Conservation (phyloP, 2,329 filamentous ascomycete genomes). For the Pseudogymnoascus sp. region DNA sequence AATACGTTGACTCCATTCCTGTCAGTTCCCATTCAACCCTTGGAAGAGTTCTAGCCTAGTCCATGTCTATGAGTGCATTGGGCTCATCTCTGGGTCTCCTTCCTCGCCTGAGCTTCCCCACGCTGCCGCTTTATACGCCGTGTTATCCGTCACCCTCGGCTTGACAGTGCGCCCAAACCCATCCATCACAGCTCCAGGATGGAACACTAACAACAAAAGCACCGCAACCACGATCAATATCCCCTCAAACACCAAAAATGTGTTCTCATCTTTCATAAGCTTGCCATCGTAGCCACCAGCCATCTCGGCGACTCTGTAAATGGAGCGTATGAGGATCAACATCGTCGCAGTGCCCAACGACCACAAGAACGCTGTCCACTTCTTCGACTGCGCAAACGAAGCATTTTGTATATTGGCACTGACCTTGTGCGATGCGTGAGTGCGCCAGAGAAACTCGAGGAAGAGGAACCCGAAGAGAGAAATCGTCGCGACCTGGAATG, state of each 20-base stretch:
- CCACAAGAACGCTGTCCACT: not conserved
- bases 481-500: conserved; percentile 51
- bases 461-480: conserved; percentile 43
- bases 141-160: conserved; percentile 8
- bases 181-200: conserved; percentile 25
- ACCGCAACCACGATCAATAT: conserved; percentile 42
- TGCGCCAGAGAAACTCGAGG: conserved; percentile 41
- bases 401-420: not conserved
- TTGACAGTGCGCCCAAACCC: not conserved
- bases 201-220: conserved; percentile 36
- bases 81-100: not conserved
- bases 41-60: not conserved
- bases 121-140: not conserved
- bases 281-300: conserved; percentile 52
- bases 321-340: conserved; percentile 54
- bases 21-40: not conserved
- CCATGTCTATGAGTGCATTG: not conserved
- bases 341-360: conserved; percentile 42
- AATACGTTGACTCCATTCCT: not conserved
- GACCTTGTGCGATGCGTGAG: conserved; percentile 14
- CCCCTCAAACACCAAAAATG: conserved; percentile 52
- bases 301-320: conserved; percentile 59
- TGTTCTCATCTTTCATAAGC: conserved; percentile 45
- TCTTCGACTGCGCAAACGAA: not conserved
- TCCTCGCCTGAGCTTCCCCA: not conserved